These are phyloP conservation scores for Blyttiomyces sp. DNA, from an alignment of 371 early-diverging fungal species.

Conservation along the genomic window DNA sequence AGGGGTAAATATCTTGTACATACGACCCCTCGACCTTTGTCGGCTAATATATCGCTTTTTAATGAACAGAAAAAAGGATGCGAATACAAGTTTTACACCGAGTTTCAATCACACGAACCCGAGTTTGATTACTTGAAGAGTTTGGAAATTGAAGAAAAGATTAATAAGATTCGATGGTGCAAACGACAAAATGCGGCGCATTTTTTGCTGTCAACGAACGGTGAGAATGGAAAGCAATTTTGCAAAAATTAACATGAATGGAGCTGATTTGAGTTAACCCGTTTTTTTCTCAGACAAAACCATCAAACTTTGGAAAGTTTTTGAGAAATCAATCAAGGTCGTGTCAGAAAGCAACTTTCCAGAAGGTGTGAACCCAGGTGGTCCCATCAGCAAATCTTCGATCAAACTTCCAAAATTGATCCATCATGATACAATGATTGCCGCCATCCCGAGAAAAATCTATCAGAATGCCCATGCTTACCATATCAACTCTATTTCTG, in stretches of 20 bases:
- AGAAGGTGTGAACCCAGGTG: constrained; percentile 34
- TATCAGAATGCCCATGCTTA: constrained; percentile 98
- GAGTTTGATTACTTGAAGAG: constrained; percentile 99
- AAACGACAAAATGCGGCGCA: constrained; percentile 91
- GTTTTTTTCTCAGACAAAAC: constrained; percentile 80
- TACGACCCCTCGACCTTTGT: neutral
- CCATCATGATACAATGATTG: constrained; percentile 92
- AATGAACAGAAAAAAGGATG: constrained; percentile 96
- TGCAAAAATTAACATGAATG: neutral
- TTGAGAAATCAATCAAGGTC: constrained; percentile 91
- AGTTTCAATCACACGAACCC: constrained; percentile 98
- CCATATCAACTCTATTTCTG: constrained; percentile 98
- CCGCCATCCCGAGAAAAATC: constrained; percentile 91
- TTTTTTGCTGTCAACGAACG: constrained; percentile 95
- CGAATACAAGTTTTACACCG: constrained; percentile 98
- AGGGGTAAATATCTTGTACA: constrained; percentile 61
- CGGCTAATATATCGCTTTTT: too few species aligned
- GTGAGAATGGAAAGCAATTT: constrained; percentile 41
- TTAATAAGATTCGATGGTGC: constrained; percentile 98
- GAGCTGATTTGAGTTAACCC: neutral
- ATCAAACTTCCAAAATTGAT: constrained; percentile 82
- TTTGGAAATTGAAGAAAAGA: constrained; percentile 98
- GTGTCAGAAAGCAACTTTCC: constrained; percentile 85
- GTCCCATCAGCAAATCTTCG: constrained; percentile 37
- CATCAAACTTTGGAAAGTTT: constrained; percentile 98